Percentiles rank a stretch among this genome's conserved stretches.
Evolutionary conservation across 441 rosid genomes (phyloP).

Genomic region (Adansonia gregorii): DNA sequence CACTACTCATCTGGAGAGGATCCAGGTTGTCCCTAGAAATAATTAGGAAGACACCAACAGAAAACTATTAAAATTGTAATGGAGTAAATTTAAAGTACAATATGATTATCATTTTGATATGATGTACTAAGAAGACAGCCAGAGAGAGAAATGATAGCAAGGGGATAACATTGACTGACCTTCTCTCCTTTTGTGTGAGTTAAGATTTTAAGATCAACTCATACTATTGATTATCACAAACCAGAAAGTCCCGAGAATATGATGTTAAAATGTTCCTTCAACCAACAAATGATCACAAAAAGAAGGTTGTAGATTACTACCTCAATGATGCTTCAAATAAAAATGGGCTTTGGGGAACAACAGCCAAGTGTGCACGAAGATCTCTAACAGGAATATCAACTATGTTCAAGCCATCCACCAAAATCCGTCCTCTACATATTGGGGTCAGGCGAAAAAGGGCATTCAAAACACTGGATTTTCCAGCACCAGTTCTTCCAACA

Average conservation of each 20-base stretch:
- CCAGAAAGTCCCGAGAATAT: constrained; percentile 11
- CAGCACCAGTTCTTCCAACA: constrained; percentile 97
- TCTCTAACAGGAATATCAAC: constrained; percentile 70
- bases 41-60: constrained; percentile 13
- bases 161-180: background rate
- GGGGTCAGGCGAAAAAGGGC: constrained; percentile 87
- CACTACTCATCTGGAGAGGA: constrained; percentile 62
- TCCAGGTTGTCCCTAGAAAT: constrained; percentile 80
- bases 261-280: background rate
- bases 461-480: constrained; percentile 91
- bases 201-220: background rate
- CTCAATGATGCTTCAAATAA: constrained; percentile 88
- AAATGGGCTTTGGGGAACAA: constrained; percentile 97
- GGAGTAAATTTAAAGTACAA: background rate
- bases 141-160: background rate
- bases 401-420: constrained; percentile 80
- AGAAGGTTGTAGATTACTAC: constrained; percentile 34
- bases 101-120: background rate
- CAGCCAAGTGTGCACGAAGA: constrained; percentile 75
- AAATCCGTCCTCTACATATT: constrained; percentile 63
- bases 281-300: constrained; percentile 7
- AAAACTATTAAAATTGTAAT: background rate
- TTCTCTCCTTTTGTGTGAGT: background rate
- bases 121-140: background rate
- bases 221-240: constrained; percentile 13